A percentile compares a stretch with the other conserved stretches of the same genome.
Evolutionary conservation across 2,329 filamentous ascomycete species (phyloP).

Genomic region (Fusarium pilosicola): DNA sequence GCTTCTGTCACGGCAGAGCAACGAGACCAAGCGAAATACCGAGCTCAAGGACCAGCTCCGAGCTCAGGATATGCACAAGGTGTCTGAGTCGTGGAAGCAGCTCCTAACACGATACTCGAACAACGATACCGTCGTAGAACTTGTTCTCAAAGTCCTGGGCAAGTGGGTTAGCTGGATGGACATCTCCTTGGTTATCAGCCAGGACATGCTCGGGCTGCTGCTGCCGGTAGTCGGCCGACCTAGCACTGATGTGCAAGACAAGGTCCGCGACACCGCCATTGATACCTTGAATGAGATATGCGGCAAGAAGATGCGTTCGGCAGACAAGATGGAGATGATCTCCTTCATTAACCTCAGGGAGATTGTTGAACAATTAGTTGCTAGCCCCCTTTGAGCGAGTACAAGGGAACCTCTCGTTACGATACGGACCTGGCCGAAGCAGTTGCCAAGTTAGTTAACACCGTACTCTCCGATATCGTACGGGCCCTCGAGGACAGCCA

Average conservation of each 20-base stretch:
- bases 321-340: constrained; percentile 95
- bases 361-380: constrained; percentile 86
- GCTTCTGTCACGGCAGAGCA: constrained; percentile 79
- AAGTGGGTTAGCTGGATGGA: constrained; percentile 99
- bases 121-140: constrained; percentile 80
- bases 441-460: constrained; percentile 95
- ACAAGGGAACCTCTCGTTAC: constrained; percentile 84
- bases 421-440: constrained; percentile 96
- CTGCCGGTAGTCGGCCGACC: constrained; percentile 87
- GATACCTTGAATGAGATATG: constrained; percentile 96
- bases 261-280: constrained; percentile 88
- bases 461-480: constrained; percentile 85
- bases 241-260: constrained; percentile 73
- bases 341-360: constrained; percentile 86
- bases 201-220: constrained; percentile 84
- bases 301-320: constrained; percentile 95
- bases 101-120: constrained; percentile 81
- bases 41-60: constrained; percentile 92
- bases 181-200: constrained; percentile 91
- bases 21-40: constrained; percentile 85
- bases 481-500: constrained; percentile 78
- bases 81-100: constrained; percentile 91
- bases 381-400: constrained; percentile 83
- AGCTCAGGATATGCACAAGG: constrained; percentile 85
- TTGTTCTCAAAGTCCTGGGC: constrained; percentile 90